Conservation (phyloP, 495 filamentous ascomycete species). For the Penicillium riverlandense region DNA sequence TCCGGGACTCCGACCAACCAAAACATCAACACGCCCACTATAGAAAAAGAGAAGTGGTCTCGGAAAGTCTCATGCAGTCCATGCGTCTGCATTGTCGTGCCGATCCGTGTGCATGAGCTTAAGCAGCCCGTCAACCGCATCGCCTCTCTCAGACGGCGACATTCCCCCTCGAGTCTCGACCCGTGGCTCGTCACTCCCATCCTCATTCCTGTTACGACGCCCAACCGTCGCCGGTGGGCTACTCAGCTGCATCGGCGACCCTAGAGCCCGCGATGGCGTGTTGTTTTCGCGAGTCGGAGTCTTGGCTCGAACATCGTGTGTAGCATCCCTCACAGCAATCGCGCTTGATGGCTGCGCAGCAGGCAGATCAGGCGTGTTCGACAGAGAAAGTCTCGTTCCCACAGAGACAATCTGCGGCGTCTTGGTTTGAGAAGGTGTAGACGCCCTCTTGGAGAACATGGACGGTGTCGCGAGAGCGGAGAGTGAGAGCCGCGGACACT, state of each 20-base stretch:
- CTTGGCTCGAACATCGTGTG: conserved; percentile 12
- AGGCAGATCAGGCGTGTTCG: conserved; percentile 17
- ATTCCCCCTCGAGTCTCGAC: conserved; percentile 7
- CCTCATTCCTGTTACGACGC: conserved; percentile 2
- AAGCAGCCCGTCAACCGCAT: conserved; percentile 35
- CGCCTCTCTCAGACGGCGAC: conserved; percentile 29
- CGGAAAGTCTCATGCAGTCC: conserved; percentile 8
- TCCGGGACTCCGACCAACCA: not conserved
- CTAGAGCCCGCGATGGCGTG: conserved; percentile 11
- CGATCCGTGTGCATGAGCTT: conserved; percentile 34
- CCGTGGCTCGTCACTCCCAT: conserved; percentile 6
- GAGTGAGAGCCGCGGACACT: conserved; percentile 26
- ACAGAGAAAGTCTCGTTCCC: conserved; percentile 12
- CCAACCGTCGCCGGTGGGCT: conserved; percentile 27
- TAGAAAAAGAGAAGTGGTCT: not conserved
- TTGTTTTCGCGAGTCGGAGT: conserved; percentile 19
- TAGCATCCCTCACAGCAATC: not conserved
- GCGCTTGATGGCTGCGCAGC: not conserved
- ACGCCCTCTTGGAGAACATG: conserved; percentile 9
- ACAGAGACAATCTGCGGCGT: conserved; percentile 17
- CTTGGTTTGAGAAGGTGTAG: conserved; percentile 15
- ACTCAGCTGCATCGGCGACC: conserved; percentile 33
- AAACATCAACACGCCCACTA: conserved; percentile 1
- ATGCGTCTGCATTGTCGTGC: conserved; percentile 10
- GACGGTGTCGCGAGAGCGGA: conserved; percentile 14